phyloP scores from a whole-genome alignment of 345 rosid genomes.

The Toxicodendron radicans region DNA sequence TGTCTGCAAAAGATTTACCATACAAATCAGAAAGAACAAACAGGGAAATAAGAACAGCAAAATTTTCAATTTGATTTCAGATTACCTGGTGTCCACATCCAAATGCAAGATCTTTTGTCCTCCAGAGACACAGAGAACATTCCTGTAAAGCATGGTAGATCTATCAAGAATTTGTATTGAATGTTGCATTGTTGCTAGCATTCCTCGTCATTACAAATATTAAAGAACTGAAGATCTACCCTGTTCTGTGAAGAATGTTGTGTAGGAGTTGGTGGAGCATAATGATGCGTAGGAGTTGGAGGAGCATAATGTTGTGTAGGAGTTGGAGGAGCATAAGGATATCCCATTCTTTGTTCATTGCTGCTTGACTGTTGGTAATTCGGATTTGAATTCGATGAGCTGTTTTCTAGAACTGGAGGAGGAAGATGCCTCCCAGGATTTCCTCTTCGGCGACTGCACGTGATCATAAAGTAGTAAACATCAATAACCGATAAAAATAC shows the following conservation, averaged over 20 bases:
- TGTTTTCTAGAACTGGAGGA: conserved; percentile 29
- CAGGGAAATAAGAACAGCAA: not conserved
- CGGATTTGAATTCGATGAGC: not conserved
- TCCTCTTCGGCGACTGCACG: conserved; percentile 36
- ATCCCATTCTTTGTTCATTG: conserved; percentile 12
- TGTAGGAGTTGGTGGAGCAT: not conserved
- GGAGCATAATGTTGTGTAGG: not conserved
- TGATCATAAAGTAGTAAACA: not conserved
- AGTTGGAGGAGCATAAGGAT: conserved; percentile 4
- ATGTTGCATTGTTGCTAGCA: too few relatives aligned
- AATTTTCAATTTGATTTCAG: not conserved
- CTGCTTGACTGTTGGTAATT: not conserved
- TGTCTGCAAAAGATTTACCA: conserved; percentile 27
- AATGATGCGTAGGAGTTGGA: not conserved
- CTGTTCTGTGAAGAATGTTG: conserved; percentile 14
- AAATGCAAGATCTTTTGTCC: conserved; percentile 39
- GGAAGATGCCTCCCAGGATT: conserved; percentile 38
- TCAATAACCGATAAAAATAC: not conserved
- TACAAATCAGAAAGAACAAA: not conserved
- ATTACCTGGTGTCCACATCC: conserved; percentile 47
- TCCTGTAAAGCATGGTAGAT: conserved; percentile 16
- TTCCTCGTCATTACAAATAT: not conserved
- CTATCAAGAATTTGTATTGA: not conserved
- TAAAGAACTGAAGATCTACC: conserved; percentile 8
- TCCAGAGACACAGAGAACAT: conserved; percentile 34